Conservation (phyloP, 2,329 filamentous ascomycete genomes). For the Allantophomopsis lycopodina region DNA sequence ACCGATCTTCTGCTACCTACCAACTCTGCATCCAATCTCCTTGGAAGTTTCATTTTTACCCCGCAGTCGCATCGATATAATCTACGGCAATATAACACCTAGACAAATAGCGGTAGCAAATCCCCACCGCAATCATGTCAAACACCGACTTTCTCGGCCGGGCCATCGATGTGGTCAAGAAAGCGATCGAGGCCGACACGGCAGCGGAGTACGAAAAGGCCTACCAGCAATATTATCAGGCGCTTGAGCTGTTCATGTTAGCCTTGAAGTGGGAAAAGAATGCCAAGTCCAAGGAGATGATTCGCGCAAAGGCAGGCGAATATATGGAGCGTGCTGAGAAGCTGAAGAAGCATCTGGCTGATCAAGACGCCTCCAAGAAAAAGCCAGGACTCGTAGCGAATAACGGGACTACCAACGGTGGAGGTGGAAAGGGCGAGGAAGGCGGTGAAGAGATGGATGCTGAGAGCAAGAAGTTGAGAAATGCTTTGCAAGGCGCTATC, state of each 20-base stretch:
- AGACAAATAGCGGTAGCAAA: too few species aligned
- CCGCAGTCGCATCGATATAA: too few species aligned
- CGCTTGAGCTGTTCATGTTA: constrained; percentile 96
- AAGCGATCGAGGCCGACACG: constrained; percentile 93
- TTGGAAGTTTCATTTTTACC: too few species aligned
- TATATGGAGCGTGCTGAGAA: constrained; percentile 99
- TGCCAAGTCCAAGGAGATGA: constrained; percentile 91
- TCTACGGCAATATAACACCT: too few species aligned
- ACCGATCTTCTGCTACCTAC: too few species aligned
- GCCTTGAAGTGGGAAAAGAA: constrained; percentile 99
- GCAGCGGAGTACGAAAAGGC: constrained; percentile 94
- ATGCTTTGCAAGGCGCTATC: constrained; percentile 82
- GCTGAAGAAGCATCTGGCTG: constrained; percentile 78
- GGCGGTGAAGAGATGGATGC: constrained; percentile 58
- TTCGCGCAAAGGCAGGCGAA: constrained; percentile 84
- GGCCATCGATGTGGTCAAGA: constrained; percentile 93
- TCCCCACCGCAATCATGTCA: constrained; percentile 46
- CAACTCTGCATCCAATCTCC: too few species aligned
- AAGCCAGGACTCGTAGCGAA: constrained; percentile 60
- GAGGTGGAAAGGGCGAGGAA: constrained; percentile 41
- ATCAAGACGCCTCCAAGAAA: constrained; percentile 56
- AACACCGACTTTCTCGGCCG: constrained; percentile 94
- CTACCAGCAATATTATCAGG: constrained; percentile 89
- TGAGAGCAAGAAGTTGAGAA: constrained; percentile 89
- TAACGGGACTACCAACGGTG: constrained; percentile 48